Evolutionary conservation across 2,329 filamentous ascomycete species (phyloP).

Genomic region (Colletotrichum trifolii): DNA sequence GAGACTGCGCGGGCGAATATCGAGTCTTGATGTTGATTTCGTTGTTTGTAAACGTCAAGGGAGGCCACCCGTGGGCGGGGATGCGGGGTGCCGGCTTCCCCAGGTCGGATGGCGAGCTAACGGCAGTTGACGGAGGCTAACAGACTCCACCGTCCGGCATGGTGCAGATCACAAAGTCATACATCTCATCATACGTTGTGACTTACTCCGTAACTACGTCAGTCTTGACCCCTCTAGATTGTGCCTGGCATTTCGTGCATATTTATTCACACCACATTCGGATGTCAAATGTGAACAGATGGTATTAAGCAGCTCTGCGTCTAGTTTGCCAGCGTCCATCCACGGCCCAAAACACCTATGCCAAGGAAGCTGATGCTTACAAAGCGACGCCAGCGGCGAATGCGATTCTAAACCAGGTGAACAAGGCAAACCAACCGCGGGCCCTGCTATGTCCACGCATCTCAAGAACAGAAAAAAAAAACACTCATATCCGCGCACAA

Average conservation of each 20-base stretch:
- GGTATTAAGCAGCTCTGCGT: conserved; percentile 25
- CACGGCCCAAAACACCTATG: conserved; percentile 23
- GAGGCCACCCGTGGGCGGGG: conserved; percentile 14
- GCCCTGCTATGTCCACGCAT: conserved; percentile 31
- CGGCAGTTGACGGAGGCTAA: conserved; percentile 16
- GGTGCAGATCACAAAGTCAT: conserved; percentile 10
- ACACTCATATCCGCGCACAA: conserved; percentile 24
- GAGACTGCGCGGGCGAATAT: too few species aligned
- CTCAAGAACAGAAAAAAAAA: conserved; percentile 28
- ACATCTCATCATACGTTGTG: neutral
- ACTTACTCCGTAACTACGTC: neutral
- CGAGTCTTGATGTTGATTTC: too few species aligned
- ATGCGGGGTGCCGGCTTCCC: conserved; percentile 29
- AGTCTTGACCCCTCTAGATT: neutral
- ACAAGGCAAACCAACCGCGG: neutral
- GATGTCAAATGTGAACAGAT: neutral
- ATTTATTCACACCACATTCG: neutral
- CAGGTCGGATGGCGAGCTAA: conserved; percentile 29
- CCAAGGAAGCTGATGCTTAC: conserved; percentile 22
- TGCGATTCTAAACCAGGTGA: conserved; percentile 31
- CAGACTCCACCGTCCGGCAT: conserved; percentile 10
- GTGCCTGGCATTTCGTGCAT: neutral
- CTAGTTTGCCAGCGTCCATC: conserved; percentile 21
- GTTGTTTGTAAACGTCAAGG: neutral
- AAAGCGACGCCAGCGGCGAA: conserved; percentile 9